Evolutionary conservation across 73 alveolate genomes (phyloP).

Genomic region (Paramecium pentaurelia): DNA sequence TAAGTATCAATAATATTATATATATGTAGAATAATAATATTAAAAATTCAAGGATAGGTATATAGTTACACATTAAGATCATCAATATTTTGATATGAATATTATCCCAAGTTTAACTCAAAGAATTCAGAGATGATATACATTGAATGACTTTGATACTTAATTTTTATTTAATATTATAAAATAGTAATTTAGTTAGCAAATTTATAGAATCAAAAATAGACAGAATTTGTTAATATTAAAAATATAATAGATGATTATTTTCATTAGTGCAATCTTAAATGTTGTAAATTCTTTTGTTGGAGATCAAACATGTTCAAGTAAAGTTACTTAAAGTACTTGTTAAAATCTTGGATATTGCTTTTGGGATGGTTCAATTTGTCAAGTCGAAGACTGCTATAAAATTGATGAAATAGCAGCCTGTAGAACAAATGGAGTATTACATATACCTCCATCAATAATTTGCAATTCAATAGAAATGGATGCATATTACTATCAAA

Average conservation of each 20-base stretch:
- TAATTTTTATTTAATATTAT: too few species aligned
- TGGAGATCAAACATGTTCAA: not conserved
- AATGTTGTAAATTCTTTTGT: not conserved
- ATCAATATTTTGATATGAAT: not conserved
- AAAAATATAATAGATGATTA: not conserved
- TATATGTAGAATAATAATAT: not conserved
- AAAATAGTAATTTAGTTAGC: not conserved
- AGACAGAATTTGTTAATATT: not conserved
- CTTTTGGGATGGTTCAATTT: not conserved
- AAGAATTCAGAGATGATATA: not conserved
- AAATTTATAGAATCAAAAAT: too few species aligned
- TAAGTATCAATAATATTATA: not conserved
- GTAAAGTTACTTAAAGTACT: not conserved
- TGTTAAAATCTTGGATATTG: not conserved
- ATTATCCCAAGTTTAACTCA: not conserved
- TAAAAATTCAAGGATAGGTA: not conserved
- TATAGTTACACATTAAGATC: not conserved
- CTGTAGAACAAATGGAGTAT: not conserved
- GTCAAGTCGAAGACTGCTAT: not conserved
- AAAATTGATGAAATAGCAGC: constrained; percentile 22
- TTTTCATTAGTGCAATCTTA: not conserved
- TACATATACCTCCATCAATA: not conserved
- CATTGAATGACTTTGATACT: not conserved
- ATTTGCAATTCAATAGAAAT: not conserved
- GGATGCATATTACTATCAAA: not conserved